Percentiles rank a stretch among this genome's conserved stretches.
phyloP scores from a whole-genome alignment of 108 stramenopile species.

The Aurantiochytrium sp. region DNA sequence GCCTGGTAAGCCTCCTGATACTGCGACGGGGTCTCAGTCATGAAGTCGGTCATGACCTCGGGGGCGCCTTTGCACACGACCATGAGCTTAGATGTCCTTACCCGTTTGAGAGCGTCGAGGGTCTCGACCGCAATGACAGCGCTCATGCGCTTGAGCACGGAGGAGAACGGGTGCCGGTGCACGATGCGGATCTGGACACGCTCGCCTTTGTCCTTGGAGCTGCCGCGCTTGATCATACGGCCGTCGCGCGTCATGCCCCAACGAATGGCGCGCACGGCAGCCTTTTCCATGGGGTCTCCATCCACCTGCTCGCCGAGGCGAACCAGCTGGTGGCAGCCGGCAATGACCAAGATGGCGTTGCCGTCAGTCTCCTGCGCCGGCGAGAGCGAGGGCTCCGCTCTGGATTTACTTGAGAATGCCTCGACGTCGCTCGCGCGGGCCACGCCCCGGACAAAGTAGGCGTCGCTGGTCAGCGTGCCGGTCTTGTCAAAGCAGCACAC shows the following conservation, averaged over 20 bases:
- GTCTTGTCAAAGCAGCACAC: conserved; percentile 97
- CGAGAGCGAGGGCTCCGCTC: background rate
- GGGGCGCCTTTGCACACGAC: conserved; percentile 87
- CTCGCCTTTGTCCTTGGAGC: conserved; percentile 3
- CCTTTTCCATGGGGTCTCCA: conserved; percentile 91
- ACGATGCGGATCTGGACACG: conserved; percentile 44
- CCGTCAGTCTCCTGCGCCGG: conserved; percentile 29
- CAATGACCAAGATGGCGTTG: conserved; percentile 67
- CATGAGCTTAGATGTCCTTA: conserved; percentile 29
- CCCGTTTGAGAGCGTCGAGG: conserved; percentile 33
- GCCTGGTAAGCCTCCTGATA: conserved; percentile 68
- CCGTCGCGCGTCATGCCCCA: conserved; percentile 57
- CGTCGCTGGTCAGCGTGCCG: conserved; percentile 89
- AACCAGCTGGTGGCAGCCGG: conserved; percentile 81
- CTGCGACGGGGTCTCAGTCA: conserved; percentile 61
- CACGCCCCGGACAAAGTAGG: conserved; percentile 77
- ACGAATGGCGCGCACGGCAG: conserved; percentile 71
- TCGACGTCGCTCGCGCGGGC: background rate
- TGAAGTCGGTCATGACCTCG: conserved; percentile 69
- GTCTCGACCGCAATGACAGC: conserved; percentile 56
- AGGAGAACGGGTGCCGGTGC: conserved; percentile 74
- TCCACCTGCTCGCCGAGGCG: conserved; percentile 50
- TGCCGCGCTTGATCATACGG: conserved; percentile 30
- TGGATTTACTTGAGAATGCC: background rate
- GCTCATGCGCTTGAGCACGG: conserved; percentile 79